Evolutionary conservation across 176 grass and related monocot genomes (phyloP), one percentile per base, ranked within the genome.

Genomic region (Aegilops longissima): DNA sequence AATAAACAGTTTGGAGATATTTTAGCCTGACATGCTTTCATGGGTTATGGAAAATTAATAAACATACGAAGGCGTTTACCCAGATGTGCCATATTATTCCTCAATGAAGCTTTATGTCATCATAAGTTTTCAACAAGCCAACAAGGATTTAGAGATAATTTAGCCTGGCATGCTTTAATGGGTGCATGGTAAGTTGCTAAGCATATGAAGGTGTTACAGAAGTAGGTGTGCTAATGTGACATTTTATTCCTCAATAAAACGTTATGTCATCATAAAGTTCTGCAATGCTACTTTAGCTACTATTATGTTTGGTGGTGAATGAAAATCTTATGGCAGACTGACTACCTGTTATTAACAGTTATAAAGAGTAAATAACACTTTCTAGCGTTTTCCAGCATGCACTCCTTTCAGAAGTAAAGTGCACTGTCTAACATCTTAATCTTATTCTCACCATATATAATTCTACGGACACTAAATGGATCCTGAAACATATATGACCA

Each of bases 71-170:
- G 45, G 44, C 81, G 17, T 20, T 20, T 27, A 80, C 14, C 27
- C 42, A 83, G 24, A 72, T 78, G 35, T 90, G 74, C 1, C 33
- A 66, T 58, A 34, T 5, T 58, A 84, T 31, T 76, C 61, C 71
- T 30, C 40, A 79, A 79, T 58, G 42, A 14, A 86, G 16, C 21
- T 84, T 79, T 49, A 51, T 17, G 81, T 86, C 0, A 81, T 52
- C 40, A 86, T 33, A 12, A 80, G 17, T 33, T 56, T 33, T 5
- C 47, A 56, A 33, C 16, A 75, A 29, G 33, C 21, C 8, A 77
- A 39, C 29, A 33, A 62, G 16, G 40, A 78, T 23, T 70, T 51
- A 54, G 23, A 90, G 17, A 90, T 21, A 18, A 47, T 52, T 77
- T 77, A 87, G 45, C 6, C 42, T 27, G 24, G 44, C 1, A 1